phyloP scores from a whole-genome alignment of 2,329 filamentous ascomycete genomes.

The Cladophialophora chaetospira region DNA sequence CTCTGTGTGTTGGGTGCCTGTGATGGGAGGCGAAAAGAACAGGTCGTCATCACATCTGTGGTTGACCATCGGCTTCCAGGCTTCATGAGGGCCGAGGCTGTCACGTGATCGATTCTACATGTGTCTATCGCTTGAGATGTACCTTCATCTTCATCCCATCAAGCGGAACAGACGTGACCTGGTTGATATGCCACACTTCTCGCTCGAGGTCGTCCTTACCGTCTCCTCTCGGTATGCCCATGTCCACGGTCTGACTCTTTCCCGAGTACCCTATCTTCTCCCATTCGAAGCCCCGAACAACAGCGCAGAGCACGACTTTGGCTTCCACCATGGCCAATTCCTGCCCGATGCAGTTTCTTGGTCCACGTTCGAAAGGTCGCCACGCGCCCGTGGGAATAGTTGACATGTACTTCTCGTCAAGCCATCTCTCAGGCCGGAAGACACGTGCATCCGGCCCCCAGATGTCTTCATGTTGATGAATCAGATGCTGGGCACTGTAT shows the following conservation, averaged over 20 bases:
- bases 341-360: conserved; percentile 60
- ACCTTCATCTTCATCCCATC: conserved; percentile 31
- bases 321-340: conserved; percentile 58
- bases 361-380: conserved; percentile 58
- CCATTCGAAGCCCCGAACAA: conserved; percentile 54
- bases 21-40: background rate
- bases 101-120: background rate
- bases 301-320: conserved; percentile 54
- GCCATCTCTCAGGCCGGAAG: conserved; percentile 54
- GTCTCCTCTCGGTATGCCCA: conserved; percentile 13
- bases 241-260: conserved; percentile 6
- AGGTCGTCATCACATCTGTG: no score
- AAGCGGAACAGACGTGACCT: conserved; percentile 23
- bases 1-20: background rate
- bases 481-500: conserved; percentile 30
- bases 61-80: background rate
- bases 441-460: conserved; percentile 50
- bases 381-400: conserved; percentile 48
- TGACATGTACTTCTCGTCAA: conserved; percentile 35
- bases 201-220: conserved; percentile 14
- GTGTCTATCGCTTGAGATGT: conserved; percentile 6
- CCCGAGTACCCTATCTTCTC: conserved; percentile 31
- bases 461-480: conserved; percentile 43
- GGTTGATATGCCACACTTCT: conserved; percentile 24
- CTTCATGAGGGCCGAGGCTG: background rate